Percentiles rank a stretch among this genome's conserved stretches.
Conservation (phyloP, 345 rosid species). For the Gossypioides kirkii region DNA sequence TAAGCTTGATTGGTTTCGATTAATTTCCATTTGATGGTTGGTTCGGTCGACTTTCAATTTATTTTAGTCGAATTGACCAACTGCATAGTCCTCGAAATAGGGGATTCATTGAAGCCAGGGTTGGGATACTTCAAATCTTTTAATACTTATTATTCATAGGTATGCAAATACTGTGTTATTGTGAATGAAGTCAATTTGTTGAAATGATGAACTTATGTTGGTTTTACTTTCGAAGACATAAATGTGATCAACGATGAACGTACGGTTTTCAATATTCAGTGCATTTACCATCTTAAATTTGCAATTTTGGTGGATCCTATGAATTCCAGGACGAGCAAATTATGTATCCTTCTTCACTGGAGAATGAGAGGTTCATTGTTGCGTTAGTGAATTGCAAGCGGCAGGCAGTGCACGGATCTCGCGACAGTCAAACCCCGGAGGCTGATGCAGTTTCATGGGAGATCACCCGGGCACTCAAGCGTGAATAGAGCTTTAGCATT, state of each 20-base stretch:
- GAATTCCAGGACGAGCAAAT: slow-evolving; percentile 69
- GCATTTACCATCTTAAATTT: not conserved
- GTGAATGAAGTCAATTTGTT: not conserved
- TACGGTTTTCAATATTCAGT: no score
- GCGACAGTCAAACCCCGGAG: slow-evolving; percentile 15
- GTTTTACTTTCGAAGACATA: not conserved
- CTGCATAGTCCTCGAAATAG: not conserved
- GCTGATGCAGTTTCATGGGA: slow-evolving; percentile 55
- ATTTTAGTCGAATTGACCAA: not conserved
- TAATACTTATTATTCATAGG: not conserved
- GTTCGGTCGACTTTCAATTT: not conserved
- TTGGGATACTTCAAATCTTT: not conserved
- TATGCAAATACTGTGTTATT: not conserved
- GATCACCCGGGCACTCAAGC: slow-evolving; percentile 72
- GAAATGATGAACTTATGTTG: no score
- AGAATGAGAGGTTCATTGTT: slow-evolving; percentile 66
- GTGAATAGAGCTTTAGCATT: slow-evolving; percentile 10
- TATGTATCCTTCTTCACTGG: slow-evolving; percentile 78
- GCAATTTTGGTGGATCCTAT: not conserved
- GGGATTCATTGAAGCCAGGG: not conserved
- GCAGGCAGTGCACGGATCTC: slow-evolving; percentile 17
- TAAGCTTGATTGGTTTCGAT: no score
- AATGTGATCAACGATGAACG: not conserved
- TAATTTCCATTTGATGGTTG: no score
- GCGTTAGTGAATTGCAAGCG: slow-evolving; percentile 54